phyloP scores from a whole-genome alignment of 768 basidiomycete genomes.

The Mrakia blollopis region DNA sequence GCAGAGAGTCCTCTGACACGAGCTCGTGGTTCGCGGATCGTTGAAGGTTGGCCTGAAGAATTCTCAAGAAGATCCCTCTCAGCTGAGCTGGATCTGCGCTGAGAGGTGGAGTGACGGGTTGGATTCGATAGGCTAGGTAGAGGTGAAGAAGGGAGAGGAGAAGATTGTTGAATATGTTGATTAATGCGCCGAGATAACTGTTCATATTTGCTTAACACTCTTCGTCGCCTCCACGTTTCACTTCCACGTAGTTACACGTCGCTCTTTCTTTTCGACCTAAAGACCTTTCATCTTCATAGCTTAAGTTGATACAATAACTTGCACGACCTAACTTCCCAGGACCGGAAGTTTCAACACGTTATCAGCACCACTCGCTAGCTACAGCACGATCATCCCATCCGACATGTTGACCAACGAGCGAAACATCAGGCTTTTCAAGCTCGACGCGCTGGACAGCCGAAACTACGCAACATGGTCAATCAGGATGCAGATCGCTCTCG shows the following conservation, averaged over 20 bases:
- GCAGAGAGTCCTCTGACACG: neutral
- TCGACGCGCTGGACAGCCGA: too few relatives aligned
- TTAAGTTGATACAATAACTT: too few relatives aligned
- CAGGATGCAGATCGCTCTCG: neutral
- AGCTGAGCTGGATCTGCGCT: neutral
- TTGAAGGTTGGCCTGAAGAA: constrained; percentile 10
- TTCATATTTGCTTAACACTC: too few relatives aligned
- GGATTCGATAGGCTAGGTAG: neutral
- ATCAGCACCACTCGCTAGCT: neutral
- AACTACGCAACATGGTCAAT: too few relatives aligned
- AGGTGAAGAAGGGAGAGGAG: constrained; percentile 12
- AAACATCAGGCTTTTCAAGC: too few relatives aligned
- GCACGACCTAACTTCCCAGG: too few relatives aligned
- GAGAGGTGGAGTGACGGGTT: constrained; percentile 3
- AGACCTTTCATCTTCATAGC: too few relatives aligned
- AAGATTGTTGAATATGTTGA: constrained; percentile 6
- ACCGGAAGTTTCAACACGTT: constrained; percentile 5
- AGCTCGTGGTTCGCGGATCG: neutral
- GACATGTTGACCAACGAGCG: too few relatives aligned
- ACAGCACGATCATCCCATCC: neutral
- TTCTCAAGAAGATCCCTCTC: neutral
- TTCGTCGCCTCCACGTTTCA: too few relatives aligned
- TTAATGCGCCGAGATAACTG: too few relatives aligned
- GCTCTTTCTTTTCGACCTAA: too few relatives aligned
- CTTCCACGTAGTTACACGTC: too few relatives aligned